Conservation (phyloP, 2,329 filamentous ascomycete species). For the Aureobasidium namibiae region DNA sequence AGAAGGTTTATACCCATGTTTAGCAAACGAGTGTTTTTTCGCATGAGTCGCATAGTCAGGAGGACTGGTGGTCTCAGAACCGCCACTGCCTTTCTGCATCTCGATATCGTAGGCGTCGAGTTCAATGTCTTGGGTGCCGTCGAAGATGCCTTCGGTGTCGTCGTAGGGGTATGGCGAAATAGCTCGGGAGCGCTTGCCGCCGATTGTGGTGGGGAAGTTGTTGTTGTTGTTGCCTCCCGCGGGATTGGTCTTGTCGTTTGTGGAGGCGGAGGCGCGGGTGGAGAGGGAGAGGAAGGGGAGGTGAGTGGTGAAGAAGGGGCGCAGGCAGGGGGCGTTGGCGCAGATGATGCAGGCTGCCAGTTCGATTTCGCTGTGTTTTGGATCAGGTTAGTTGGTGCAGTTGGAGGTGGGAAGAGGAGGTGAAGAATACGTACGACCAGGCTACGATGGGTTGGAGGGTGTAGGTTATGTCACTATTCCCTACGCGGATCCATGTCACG, state of each 20-base stretch:
- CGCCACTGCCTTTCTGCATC: background rate
- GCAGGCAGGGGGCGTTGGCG: background rate
- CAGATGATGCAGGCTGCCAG: constrained; percentile 1
- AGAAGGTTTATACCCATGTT: background rate
- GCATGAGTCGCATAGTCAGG: no score
- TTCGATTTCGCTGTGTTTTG: background rate
- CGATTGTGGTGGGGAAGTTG: background rate
- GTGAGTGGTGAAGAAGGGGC: constrained; percentile 5
- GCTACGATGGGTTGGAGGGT: background rate
- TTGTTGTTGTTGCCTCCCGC: background rate
- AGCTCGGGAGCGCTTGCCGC: background rate
- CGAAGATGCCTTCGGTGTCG: background rate
- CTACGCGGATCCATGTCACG: background rate
- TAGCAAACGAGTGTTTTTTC: background rate
- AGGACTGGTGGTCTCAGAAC: no score
- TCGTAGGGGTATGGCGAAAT: background rate
- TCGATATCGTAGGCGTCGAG: background rate
- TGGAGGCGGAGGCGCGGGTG: background rate
- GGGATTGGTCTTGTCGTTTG: background rate
- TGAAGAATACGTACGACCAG: constrained; percentile 3
- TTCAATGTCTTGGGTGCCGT: constrained; percentile 7
- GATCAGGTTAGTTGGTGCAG: background rate
- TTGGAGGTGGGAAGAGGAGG: background rate
- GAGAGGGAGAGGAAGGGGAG: background rate
- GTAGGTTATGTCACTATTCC: background rate